Base-by-base conservation (phyloP, 768 basidiomycete species). In the Termitomyces sp. region DNA sequence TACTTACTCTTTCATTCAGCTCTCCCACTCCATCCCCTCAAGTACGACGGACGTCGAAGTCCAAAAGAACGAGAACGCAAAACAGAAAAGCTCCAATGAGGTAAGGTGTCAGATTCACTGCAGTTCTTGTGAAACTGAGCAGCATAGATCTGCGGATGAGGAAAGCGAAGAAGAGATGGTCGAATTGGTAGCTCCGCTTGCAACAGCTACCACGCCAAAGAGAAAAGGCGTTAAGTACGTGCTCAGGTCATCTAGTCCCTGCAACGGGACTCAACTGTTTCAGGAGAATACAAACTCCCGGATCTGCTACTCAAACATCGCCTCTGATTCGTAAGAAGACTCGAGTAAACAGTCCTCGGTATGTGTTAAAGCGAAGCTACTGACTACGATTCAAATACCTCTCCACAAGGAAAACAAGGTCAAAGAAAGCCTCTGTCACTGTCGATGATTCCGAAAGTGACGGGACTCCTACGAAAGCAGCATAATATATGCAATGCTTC, bases 221-320 rank as follows among this genome's bases (percentile, higher is more conserved):
- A 69, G 65, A 58, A 69, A 68, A 56, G 70, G 71, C 36, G 59
- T 66, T 8, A 74, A 72, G 71, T 74, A 41, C 57, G 67, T 56
- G 24, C 8, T 24, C 20, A 24, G 12, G 4, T 20, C 13, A 18
- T 49, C 10, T 31, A 22, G n/a, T 32, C 22, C 14, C 4, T 32
- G 34, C 10, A 39, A n/a, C 10, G 22, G n/a, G 13, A 44, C 36
- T 49, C 26, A 46, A 26, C 16, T 34, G 32, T 18, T 46, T n/a
- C 8, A 72, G 71, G 47, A 61, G 71, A 49, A 56, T 62, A 20
- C 62, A 67, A 56, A 62, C 65, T 5, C 66, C 69, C 26, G 63
- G 65, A 24, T 69, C 69, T 2, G 66, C 62, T 10, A 46, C 47
- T 13, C 56, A 59, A 12, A 65, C 64, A 9, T 70, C 71, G 22